Percentiles rank a stretch among this genome's conserved stretches.
Evolutionary conservation across 257 asterid species (phyloP).

Genomic region (Nicotiana noctiflora): DNA sequence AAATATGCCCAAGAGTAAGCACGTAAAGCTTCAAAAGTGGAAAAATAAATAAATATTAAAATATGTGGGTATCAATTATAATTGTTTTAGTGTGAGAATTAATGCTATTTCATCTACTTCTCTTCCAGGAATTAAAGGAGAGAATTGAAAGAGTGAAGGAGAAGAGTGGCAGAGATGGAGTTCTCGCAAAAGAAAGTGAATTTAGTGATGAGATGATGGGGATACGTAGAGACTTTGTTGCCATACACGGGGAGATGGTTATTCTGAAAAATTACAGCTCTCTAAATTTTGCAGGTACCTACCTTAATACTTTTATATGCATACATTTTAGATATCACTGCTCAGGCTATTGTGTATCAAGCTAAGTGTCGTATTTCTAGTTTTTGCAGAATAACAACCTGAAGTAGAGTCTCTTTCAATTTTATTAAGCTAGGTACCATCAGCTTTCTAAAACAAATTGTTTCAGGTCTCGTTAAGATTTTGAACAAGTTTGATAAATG

Average conservation of each 20-base stretch:
- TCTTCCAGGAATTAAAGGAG: slow-evolving; percentile 62
- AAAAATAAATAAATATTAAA: not conserved
- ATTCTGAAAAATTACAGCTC: slow-evolving; percentile 88
- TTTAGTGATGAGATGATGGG: slow-evolving; percentile 59
- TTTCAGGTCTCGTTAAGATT: slow-evolving; percentile 72
- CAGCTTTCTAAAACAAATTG: not conserved
- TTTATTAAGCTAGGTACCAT: not conserved
- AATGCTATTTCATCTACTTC: not conserved
- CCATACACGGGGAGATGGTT: slow-evolving; percentile 92
- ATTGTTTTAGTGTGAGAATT: not conserved
- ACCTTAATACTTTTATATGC: slow-evolving; percentile 3
- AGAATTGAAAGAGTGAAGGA: slow-evolving; percentile 54
- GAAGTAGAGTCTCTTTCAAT: not conserved
- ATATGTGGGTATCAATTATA: not conserved
- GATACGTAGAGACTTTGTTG: slow-evolving; percentile 70
- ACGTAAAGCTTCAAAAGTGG: not conserved
- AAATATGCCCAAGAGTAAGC: not conserved
- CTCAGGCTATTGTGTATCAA: not conserved
- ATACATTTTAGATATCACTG: not conserved
- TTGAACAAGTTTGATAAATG: no score
- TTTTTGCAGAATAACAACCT: not conserved
- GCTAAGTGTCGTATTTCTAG: not conserved
- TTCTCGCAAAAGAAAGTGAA: slow-evolving; percentile 42
- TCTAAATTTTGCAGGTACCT: slow-evolving; percentile 82
- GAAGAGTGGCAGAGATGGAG: slow-evolving; percentile 30